Base-by-base conservation (phyloP, 2,329 filamentous ascomycete genomes). In the Chrysoporthe cubensis region DNA sequence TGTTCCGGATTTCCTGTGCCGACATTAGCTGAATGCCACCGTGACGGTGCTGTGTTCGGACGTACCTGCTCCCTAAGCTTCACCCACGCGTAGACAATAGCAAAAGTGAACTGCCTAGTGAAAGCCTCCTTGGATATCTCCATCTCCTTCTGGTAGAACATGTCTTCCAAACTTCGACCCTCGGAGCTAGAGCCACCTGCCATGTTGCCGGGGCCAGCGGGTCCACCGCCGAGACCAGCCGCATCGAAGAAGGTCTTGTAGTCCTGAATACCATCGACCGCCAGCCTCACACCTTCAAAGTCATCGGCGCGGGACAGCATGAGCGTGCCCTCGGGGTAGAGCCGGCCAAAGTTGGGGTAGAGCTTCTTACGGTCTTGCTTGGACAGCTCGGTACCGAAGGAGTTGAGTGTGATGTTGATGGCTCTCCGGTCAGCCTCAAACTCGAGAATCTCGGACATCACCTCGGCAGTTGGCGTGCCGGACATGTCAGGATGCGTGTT, bases 91-190 rank as follows among this genome's bases (percentile, higher is more conserved):
- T 98, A 99, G 62, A 99, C 93, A 73, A 98, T 93, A 46, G 93
- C 92, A 74, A 93, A 94, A 16, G 94, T 97, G 79, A 99, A 99
- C 79, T 99, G 96, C 73, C 93, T 88, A 5, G 96, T 99, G 77
- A 99, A 99, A 9, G 94, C 93, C 69, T 91, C 83, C 85, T 99
- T 99, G 66, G 92, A 95, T 71, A 98, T 91, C 79, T 99, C 94
- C 96, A 98, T 98, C 82, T 99, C 96, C 83, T 97, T 98, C 80
- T 97, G 93, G 79, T 99, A 99, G 82, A 99, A 99, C 83, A 99
- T 85, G 77, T 99, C 96, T 78, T 99, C 96, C 74, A 99, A 80
- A 75, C 94, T 97, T 82, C 92, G 94, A 61, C 92, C 91, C 73
- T 97, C 94, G 18, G 88, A 85, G 37, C 90, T 89, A n/a, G 87